Conservation (phyloP, 2,329 filamentous ascomycete genomes). For the Pseudogymnoascus sp. region DNA sequence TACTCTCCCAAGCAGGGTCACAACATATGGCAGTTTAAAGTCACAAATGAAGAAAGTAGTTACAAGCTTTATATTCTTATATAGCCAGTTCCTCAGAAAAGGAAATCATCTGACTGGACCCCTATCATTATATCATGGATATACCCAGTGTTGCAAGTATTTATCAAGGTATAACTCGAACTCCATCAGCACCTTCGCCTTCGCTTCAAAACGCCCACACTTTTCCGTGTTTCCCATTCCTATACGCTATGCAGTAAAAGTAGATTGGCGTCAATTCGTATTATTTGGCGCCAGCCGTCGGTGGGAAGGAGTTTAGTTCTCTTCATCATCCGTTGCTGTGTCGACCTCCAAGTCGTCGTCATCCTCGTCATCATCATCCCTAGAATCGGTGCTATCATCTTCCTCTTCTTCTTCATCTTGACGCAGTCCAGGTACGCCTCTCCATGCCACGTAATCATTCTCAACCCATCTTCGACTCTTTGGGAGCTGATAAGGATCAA, state of each 20-base stretch:
- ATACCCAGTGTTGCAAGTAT: neutral
- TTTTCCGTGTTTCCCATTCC: constrained; percentile 7
- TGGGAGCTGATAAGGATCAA: constrained; percentile 90
- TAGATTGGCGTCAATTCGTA: neutral
- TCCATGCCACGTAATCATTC: constrained; percentile 75
- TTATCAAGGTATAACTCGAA: constrained; percentile 2
- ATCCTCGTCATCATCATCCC: neutral
- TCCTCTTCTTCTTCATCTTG: constrained; percentile 48
- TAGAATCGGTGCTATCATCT: constrained; percentile 42
- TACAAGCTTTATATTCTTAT: constrained; percentile 2
- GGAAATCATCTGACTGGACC: neutral
- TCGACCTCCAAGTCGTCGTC: neutral
- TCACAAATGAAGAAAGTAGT: neutral
- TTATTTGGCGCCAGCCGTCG: neutral
- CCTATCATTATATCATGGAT: constrained; percentile 1
- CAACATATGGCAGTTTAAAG: neutral
- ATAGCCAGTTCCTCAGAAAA: neutral
- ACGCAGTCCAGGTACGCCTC: constrained; percentile 62
- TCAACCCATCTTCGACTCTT: constrained; percentile 83
- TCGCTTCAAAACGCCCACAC: constrained; percentile 6
- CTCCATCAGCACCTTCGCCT: neutral
- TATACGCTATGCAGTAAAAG: constrained; percentile 5
- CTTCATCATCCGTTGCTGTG: constrained; percentile 5
- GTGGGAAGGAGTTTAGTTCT: neutral
- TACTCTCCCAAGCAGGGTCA: neutral